phyloP scores from a whole-genome alignment of 345 rosid genomes.

The Clausena lansium region DNA sequence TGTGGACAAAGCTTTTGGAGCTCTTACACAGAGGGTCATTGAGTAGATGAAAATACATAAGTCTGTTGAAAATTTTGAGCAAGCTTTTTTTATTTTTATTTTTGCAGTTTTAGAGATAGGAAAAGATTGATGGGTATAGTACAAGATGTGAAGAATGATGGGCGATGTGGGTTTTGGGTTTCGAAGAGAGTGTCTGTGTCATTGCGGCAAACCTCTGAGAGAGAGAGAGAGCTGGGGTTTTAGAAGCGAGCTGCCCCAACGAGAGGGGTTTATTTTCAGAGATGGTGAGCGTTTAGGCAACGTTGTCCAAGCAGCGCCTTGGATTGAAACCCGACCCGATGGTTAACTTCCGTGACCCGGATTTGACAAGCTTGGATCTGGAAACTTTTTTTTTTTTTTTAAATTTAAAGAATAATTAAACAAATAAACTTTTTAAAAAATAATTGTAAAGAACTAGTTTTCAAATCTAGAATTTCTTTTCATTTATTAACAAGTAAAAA shows the following conservation, averaged over 20 bases:
- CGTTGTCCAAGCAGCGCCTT: background rate
- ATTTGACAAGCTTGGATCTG: background rate
- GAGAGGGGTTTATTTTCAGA: no score
- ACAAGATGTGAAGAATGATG: background rate
- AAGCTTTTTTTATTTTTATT: background rate
- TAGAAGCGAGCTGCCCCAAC: background rate
- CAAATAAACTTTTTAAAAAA: no score
- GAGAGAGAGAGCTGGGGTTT: background rate
- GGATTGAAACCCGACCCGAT: background rate
- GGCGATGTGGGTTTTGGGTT: background rate
- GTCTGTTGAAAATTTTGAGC: background rate
- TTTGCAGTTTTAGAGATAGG: background rate
- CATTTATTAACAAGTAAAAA: background rate
- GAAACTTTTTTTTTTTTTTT: background rate
- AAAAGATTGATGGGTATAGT: background rate
- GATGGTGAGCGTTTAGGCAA: background rate
- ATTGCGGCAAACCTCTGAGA: background rate
- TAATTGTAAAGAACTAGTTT: no score
- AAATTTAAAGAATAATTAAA: background rate
- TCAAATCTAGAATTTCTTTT: no score
- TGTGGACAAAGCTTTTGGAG: constrained; percentile 49
- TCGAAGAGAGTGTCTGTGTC: background rate
- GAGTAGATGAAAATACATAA: constrained; percentile 31
- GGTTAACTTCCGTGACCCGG: background rate
- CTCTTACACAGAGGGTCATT: constrained; percentile 63